Conservation (phyloP, 2,329 filamentous ascomycete genomes). For the Botrytis porri region DNA sequence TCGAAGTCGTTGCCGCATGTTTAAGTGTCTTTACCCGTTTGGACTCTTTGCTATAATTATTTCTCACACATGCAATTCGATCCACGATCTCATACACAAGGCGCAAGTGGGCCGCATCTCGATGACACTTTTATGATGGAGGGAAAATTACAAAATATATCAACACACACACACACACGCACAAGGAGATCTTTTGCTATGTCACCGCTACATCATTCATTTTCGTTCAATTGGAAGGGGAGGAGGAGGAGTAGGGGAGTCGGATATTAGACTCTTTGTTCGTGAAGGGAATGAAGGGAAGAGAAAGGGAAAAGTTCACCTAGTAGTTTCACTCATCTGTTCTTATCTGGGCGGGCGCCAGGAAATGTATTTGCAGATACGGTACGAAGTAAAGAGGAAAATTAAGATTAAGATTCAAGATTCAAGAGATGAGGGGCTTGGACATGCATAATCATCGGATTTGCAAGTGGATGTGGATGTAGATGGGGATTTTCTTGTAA, state of each 20-base stretch:
- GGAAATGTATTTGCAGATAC: not conserved
- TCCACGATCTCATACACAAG: not conserved
- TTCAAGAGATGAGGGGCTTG: not conserved
- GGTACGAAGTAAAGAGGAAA: not conserved
- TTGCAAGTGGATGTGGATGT: not conserved
- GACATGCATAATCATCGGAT: not conserved
- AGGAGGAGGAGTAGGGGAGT: not conserved
- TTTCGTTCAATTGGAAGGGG: conserved; percentile 12
- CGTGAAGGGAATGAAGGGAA: not conserved
- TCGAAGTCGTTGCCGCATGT: conserved; percentile 93
- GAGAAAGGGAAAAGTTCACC: conserved; percentile 1
- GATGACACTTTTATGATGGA: not conserved
- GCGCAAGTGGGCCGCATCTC: not conserved
- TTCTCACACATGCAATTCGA: not conserved
- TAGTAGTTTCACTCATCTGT: not conserved
- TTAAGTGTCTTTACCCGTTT: conserved; percentile 96
- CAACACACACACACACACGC: not conserved
- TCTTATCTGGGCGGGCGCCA: not conserved
- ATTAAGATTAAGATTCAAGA: not conserved
- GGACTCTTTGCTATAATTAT: conserved; percentile 76
- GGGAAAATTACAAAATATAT: conserved; percentile 3
- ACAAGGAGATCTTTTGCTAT: conserved; percentile 7
- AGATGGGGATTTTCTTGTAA: not conserved
- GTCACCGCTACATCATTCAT: conserved; percentile 9
- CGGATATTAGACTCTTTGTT: not conserved